These are phyloP conservation scores for Orbilia blumenaviensis DNA, from an alignment of 2,329 filamentous ascomycete species.

Conservation along the genomic window DNA sequence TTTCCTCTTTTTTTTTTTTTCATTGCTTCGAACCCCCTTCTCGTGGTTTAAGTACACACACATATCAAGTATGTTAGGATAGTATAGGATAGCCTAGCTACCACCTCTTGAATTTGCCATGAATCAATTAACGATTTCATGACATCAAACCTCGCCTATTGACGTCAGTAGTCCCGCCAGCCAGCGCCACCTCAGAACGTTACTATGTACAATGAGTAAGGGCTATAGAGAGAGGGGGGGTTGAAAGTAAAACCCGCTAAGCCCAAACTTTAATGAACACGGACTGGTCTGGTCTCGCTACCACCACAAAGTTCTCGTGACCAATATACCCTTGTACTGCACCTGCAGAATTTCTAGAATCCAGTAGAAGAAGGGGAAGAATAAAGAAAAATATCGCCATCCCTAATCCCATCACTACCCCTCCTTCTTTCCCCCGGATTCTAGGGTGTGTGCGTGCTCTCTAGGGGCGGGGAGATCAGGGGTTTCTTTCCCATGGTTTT, in stretches of 20 bases:
- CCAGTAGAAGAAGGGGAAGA: not conserved
- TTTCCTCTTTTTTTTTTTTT: not conserved
- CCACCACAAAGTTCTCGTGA: not conserved
- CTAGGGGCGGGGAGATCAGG: not conserved
- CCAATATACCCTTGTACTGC: not conserved
- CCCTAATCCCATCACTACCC: too few relatives aligned
- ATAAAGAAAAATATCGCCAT: too few relatives aligned
- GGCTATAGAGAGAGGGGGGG: not conserved
- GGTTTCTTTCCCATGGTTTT: not conserved
- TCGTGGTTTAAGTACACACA: not conserved
- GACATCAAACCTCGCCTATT: not conserved
- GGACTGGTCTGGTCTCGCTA: not conserved
- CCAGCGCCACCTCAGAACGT: too few relatives aligned
- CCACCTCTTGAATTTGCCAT: conserved; percentile 4
- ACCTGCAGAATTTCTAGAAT: not conserved
- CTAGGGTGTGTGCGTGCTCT: too few relatives aligned
- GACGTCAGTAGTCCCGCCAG: not conserved
- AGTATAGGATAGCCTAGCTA: too few relatives aligned
- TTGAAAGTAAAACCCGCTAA: not conserved
- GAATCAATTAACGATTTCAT: conserved; percentile 15
- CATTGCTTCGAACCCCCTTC: not conserved
- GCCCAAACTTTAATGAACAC: not conserved
- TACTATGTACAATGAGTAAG: too few relatives aligned
- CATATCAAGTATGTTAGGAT: not conserved
- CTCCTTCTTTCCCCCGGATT: too few relatives aligned